Percentiles rank a stretch among this genome's conserved stretches.
Conservation (phyloP, 2,329 filamentous ascomycete species). For the Venturia asperata region DNA sequence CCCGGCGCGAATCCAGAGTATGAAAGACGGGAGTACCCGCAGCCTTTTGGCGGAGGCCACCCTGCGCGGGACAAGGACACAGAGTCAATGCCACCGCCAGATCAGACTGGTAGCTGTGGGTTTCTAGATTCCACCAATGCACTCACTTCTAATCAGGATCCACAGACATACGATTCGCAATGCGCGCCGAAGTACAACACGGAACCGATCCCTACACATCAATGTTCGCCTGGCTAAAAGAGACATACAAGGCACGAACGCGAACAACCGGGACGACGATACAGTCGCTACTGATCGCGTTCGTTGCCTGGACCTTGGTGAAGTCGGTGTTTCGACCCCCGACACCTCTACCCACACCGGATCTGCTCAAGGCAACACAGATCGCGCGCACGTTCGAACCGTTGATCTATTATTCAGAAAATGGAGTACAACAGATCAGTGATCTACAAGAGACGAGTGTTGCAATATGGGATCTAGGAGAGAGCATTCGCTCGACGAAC, state of each 20-base stretch:
- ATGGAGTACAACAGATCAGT: conserved; percentile 76
- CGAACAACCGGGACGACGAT: conserved; percentile 63
- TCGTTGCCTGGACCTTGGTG: conserved; percentile 59
- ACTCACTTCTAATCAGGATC: conserved; percentile 27
- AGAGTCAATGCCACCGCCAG: conserved; percentile 24
- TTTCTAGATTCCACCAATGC: conserved; percentile 24
- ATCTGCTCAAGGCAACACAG: conserved; percentile 83
- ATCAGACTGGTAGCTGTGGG: conserved; percentile 46
- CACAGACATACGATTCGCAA: conserved; percentile 77
- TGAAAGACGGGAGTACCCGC: conserved; percentile 27
- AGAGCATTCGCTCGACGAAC: conserved; percentile 81
- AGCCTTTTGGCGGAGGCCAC: conserved; percentile 18
- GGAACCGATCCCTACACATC: conserved; percentile 77
- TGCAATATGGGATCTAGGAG: conserved; percentile 89
- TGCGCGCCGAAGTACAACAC: conserved; percentile 83
- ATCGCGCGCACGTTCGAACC: conserved; percentile 90
- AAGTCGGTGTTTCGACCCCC: conserved; percentile 64
- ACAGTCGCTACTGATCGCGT: conserved; percentile 51
- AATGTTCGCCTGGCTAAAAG: conserved; percentile 56
- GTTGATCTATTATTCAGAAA: conserved; percentile 88
- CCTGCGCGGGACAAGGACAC: conserved; percentile 14
- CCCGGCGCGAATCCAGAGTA: conserved; percentile 42
- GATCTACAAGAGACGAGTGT: conserved; percentile 87
- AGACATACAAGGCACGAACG: conserved; percentile 54
- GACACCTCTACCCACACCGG: conserved; percentile 60